phyloP scores from a whole-genome alignment of 2,329 filamentous ascomycete species.

The Lachnellula occidentalis region DNA sequence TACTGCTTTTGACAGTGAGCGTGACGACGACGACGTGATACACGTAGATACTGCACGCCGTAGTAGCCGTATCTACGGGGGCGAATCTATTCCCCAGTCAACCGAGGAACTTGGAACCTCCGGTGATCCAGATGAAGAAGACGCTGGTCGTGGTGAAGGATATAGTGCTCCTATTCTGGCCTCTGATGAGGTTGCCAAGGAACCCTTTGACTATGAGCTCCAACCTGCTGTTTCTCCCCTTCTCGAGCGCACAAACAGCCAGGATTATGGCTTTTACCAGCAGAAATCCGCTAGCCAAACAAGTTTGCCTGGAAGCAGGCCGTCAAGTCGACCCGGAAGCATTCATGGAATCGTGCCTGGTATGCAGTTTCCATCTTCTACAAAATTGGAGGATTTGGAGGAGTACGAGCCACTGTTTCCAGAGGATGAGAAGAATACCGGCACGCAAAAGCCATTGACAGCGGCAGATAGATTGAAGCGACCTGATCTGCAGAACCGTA shows the following conservation, averaged over 20 bases:
- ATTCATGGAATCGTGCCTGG: slow-evolving; percentile 52
- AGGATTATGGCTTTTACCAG: slow-evolving; percentile 44
- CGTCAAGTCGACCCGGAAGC: slow-evolving; percentile 58
- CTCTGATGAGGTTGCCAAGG: slow-evolving; percentile 77
- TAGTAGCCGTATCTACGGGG: slow-evolving; percentile 40
- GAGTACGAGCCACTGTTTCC: slow-evolving; percentile 95
- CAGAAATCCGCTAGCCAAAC: slow-evolving; percentile 43
- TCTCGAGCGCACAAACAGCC: slow-evolving; percentile 56
- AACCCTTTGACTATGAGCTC: slow-evolving; percentile 60
- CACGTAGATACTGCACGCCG: slow-evolving; percentile 63
- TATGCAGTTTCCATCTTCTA: slow-evolving; percentile 45
- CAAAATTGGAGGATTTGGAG: slow-evolving; percentile 78
- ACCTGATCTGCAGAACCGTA: slow-evolving; percentile 50
- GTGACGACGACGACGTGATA: slow-evolving; percentile 57
- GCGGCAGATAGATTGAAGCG: slow-evolving; percentile 51
- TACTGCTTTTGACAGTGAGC: slow-evolving; percentile 39
- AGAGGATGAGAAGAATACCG: slow-evolving; percentile 57
- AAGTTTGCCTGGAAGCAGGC: slow-evolving; percentile 38
- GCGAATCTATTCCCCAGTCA: slow-evolving; percentile 34
- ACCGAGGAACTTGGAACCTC: slow-evolving; percentile 46
- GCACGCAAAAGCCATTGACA: slow-evolving; percentile 43
- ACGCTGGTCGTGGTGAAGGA: slow-evolving; percentile 51
- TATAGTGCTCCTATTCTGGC: slow-evolving; percentile 80
- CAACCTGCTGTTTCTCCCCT: slow-evolving; percentile 78
- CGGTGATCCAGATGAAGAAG: slow-evolving; percentile 37